These are phyloP conservation scores for Diddensiella transvaalensis DNA, from an alignment of 805 yeast species.

Conservation along the genomic window DNA sequence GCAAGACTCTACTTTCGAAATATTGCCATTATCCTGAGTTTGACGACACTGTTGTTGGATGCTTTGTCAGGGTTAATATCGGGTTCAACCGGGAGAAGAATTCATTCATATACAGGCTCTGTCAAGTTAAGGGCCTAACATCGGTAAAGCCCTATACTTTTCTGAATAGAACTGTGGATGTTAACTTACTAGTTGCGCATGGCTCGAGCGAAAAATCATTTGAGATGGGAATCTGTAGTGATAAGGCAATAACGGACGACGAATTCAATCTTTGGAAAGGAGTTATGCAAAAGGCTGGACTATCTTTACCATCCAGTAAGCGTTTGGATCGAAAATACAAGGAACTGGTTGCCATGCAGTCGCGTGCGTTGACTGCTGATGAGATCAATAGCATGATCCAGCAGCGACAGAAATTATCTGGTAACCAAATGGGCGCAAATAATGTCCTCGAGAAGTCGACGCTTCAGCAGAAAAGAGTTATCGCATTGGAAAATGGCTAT, in stretches of 20 bases:
- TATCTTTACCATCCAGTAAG: conserved; percentile 57
- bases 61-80: conserved; percentile 79
- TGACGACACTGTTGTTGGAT: conserved; percentile 61
- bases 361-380: conserved; percentile 60
- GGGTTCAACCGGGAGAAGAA: conserved; percentile 64
- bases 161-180: conserved; percentile 49
- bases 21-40: conserved; percentile 82
- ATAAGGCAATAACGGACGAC: conserved; percentile 61
- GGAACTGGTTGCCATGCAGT: conserved; percentile 60
- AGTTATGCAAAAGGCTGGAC: conserved; percentile 56
- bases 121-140: conserved; percentile 66
- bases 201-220: conserved; percentile 71
- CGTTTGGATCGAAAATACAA: conserved; percentile 61
- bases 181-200: conserved; percentile 71
- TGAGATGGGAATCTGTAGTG: conserved; percentile 77
- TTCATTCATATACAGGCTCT: conserved; percentile 73
- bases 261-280: conserved; percentile 71
- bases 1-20: conserved; percentile 70
- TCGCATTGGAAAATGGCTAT: conserved; percentile 54
- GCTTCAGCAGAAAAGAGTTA: conserved; percentile 67
- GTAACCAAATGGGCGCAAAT: conserved; percentile 59
- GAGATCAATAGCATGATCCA: conserved; percentile 77
- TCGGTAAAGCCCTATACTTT: conserved; percentile 45
- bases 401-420: conserved; percentile 61
- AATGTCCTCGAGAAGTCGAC: conserved; percentile 73